Base-by-base conservation (phyloP, 2,329 filamentous ascomycete species). In the Aspergillus puulaauensis region DNA sequence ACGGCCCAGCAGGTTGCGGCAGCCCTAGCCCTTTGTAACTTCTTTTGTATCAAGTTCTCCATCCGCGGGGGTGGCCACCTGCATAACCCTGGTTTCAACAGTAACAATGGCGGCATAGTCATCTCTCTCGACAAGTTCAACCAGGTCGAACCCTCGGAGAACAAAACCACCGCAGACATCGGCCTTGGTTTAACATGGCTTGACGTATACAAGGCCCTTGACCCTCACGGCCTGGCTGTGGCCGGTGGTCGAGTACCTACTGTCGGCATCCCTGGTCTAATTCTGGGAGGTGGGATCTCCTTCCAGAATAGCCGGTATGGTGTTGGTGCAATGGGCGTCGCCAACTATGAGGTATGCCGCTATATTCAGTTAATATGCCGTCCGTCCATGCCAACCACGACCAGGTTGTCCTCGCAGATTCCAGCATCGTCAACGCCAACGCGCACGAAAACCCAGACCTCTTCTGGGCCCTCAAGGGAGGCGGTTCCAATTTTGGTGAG, bases 101-200 rank as follows among this genome's bases (percentile, higher is more conserved):
- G 61, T 31, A 63, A 60, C 61, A 0, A 68, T 6, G 61, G 61
- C 11, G 82, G 81, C 0, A 72, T 82, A 0, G 67, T 82, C 4
- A 78, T 86, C 59, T 81, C 81, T 15, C 75, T 82, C 9, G 73
- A 68, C 5, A 62, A 65, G 6, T 69, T 84, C 11, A 75, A 76
- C 52, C 41, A 65, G 5, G 65, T 80, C 35, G 59, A 56, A 0
- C 61, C 77, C 7, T 68, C 66, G n/a, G 48, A 61, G 2, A 75
- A 77, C 52, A 70, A 65, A 6, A 65, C 64, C 2, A 73, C 68
- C 4, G 75, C 77, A 6, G 71, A 68, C 12, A 70, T 84, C 23
- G 83, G 81, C 1, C 65, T 75, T 0, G 81, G 80, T 1, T 72
- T 72, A 17, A 68, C 73, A 8, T 83, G 80, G 78, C 67, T 69